Percentiles rank a stretch among this genome's conserved stretches.
Evolutionary conservation across 106 monocot genomes (phyloP).

Genomic region (Posidonia australis): DNA sequence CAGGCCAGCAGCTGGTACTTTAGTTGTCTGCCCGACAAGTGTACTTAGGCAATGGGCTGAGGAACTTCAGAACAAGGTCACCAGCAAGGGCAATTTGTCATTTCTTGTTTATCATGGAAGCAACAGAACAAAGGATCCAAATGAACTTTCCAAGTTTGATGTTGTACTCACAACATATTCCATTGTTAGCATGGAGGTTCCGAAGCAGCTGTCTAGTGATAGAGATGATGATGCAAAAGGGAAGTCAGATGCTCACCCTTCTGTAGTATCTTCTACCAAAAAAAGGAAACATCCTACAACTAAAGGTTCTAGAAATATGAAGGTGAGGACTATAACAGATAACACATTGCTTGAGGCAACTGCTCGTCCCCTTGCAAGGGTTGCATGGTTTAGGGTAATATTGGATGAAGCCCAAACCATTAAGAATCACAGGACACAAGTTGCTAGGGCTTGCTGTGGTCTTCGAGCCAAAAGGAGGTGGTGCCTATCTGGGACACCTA

Average conservation of each 20-base stretch:
- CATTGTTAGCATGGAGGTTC: constrained; percentile 91
- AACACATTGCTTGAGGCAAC: constrained; percentile 27
- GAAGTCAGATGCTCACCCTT: constrained; percentile 6
- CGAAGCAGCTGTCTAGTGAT: constrained; percentile 48
- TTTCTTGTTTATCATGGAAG: constrained; percentile 83
- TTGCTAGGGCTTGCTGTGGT: constrained; percentile 92
- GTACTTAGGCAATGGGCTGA: constrained; percentile 96
- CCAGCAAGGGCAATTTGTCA: constrained; percentile 51
- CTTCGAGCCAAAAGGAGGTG: constrained; percentile 94
- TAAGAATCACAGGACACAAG: constrained; percentile 88
- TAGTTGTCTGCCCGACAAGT: constrained; percentile 94
- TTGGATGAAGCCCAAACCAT: constrained; percentile 96
- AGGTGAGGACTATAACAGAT: not conserved
- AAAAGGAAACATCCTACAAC: constrained; percentile 44
- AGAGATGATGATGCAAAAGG: constrained; percentile 55
- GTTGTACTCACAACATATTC: constrained; percentile 92
- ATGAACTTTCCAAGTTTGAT: constrained; percentile 84
- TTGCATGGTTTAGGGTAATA: constrained; percentile 86
- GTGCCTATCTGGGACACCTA: constrained; percentile 94
- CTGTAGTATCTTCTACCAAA: constrained; percentile 14
- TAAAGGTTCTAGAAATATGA: not conserved
- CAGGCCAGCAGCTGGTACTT: constrained; percentile 79
- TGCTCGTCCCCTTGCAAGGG: constrained; percentile 72
- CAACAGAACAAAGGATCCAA: constrained; percentile 75
- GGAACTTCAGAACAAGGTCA: constrained; percentile 70